Conservation (phyloP, 305 asterid species). For the Solanum hybrid region DNA sequence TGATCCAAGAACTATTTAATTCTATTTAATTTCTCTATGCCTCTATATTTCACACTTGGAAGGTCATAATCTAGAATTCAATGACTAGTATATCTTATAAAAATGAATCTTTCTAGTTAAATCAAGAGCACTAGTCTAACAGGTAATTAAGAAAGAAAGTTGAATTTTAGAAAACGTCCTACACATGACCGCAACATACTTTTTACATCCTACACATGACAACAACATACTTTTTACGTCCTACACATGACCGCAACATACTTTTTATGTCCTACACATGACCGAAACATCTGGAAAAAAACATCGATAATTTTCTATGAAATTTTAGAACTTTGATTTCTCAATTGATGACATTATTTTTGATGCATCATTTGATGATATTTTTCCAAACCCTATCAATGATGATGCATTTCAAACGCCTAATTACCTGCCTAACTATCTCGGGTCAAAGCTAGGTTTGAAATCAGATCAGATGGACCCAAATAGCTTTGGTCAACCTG, state of each 20-base stretch:
- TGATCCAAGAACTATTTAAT: background rate
- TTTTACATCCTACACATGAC: too few species aligned
- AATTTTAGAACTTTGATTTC: background rate
- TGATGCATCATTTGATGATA: conserved; percentile 57
- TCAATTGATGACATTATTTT: conserved; percentile 36
- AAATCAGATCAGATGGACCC: background rate
- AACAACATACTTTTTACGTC: too few species aligned
- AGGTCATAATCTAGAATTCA: background rate
- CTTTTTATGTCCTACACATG: background rate
- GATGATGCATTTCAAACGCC: background rate
- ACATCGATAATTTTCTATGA: background rate
- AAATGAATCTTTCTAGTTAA: background rate
- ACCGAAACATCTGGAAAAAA: background rate
- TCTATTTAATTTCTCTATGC: background rate
- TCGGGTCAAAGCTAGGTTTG: background rate
- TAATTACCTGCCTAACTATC: conserved; percentile 6
- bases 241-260: too few species aligned
- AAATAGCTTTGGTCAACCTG: background rate
- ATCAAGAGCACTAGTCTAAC: background rate
- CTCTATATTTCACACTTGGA: background rate
- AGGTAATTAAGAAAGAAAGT: too few species aligned
- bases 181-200: too few species aligned
- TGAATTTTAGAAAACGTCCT: too few species aligned
- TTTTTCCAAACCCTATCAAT: conserved; percentile 19
- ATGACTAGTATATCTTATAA: background rate